Base-by-base conservation (phyloP, 2,329 filamentous ascomycete species). In the Talaromyces sp. region DNA sequence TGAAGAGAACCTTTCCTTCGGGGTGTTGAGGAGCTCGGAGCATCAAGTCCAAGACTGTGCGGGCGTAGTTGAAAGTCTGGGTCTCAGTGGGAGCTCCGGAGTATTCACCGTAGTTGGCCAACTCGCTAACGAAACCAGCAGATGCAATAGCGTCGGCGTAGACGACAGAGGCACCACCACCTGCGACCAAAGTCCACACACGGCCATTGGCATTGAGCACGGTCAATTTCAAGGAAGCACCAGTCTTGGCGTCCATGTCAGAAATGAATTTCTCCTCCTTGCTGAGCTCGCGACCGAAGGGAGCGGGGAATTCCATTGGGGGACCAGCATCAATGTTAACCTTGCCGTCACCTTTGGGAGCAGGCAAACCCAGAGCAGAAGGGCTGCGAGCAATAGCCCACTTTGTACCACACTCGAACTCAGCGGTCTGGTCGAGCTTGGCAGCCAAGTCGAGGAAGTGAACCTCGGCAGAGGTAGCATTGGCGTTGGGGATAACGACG, bases 31-130 rank as follows among this genome's bases (percentile, higher is more conserved):
- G 93, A 57, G 93, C 88, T 67, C 94, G 90, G 68, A 99, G 89
- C 90, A 99, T 96, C 64, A 99, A 86, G 76, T 99, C 94, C 63
- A 99, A 84, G 64, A 99, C 91, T 31, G 94, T 99, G 72, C 89
- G 89, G 72, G 94, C 92, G 80, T 99, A 99, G 86, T 97, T 92
- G 87, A 90, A 99, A 62, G 94, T 97, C 80, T 99, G 94, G 46
- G 91, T 96, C 86, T 99, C 94, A 61, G 91, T 97, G 66, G 94
- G 94, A 64, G 94, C 94, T 81, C 94, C 94, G 64, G 94, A 97
- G 87, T 99, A 99, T 81, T 99, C 94, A 77, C 94, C 94, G 75
- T 99, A 99, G 87, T 99, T 99, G 81, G 94, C 94, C 56, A 99
- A 86, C 78, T 99, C 92, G 69, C 91, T 87, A 63, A 95, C 91